Evolutionary conservation across 139 green algal species (phyloP), one percentile per base, ranked within the genome.

Genomic region (Micractinium sp.): DNA sequence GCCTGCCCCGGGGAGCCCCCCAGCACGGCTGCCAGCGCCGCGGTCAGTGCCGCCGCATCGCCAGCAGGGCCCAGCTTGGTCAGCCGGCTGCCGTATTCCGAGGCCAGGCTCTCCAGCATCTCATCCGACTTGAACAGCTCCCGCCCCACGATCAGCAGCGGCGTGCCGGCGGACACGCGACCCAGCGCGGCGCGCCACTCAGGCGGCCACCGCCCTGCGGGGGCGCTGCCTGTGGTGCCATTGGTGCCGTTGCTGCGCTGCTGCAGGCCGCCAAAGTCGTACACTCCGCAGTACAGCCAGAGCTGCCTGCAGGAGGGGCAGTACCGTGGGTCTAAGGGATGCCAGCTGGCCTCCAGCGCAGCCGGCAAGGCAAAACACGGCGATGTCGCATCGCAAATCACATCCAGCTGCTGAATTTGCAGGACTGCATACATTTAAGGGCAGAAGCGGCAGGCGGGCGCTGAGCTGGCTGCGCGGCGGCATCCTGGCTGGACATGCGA

Each of bases 231-330:
- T 14, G 79, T 22, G 53, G 33, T 67, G 31, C 12, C 39, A 61
- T 38, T 75, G 41, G 23, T 22, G 39, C 39, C 78, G 41, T 38
- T 66, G 78, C 60, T 22, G 35, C n/a, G 31, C 69, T 35, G 29
- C 23, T 41, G 67, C 79, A 93, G 47, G 29, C 85, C 90, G 23
- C 86, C 90, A 83, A 95, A 88, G 81, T 91, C 90, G 90, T 94
- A 93, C 74, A 97, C 81, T 3, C 89, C 92, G 0, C 88, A 78
- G 88, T 97, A 94, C 31, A 97, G 91, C 95, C 95, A 97, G 3
- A 97, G 87, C 79, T 93, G 92, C 56, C 95, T 87, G 66, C 80
- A 41, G 7, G 9, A 0, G 41, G 41, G 25, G 4, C 13, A 9
- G 76, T 22, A 53, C 12, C 19, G 13, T 41, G 53, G 38, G 38